Base-by-base conservation (phyloP, 2,329 filamentous ascomycete genomes). In the Dactylellina cionopaga region DNA sequence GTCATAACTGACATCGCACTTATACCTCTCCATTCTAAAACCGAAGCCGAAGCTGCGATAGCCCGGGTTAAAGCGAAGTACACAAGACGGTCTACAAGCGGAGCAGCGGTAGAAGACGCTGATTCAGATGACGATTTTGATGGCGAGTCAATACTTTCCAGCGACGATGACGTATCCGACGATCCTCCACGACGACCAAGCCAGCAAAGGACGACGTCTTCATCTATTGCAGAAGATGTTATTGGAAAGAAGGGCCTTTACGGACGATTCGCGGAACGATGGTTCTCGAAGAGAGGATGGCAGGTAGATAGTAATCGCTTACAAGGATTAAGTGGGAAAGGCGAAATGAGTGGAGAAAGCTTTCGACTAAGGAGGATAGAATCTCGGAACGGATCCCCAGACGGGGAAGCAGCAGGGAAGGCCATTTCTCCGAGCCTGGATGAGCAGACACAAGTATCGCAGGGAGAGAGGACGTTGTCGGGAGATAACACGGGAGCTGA, bases 271-370 rank as follows among this genome's bases (percentile, higher is more conserved):
- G 92, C 94, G 0, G 87, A 92, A 74, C 88, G 89, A 70, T 99
- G 95, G 95, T 95, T 98, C 79, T 95, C 92, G 43, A 88, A 87
- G 75, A 90, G 88, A 73, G 92, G 91, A 0, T 94, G 92, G 90
- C 89, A 88, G 56, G 83, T 88, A 71, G 89, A 91, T 71, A 88
- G 88, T 75, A 87, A 88, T 76, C 85, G 89, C 24, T 86, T 86
- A 51, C 85, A 92, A 77, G 91, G 90, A 3, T 82, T 93, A 79
- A 90, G 87, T 76, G 80, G 83, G 9, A 80, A 83, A 47, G 82
- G 85, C 41, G 79, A 85, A 17, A 78, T 81, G 3, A 41, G 69
- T 17, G 52, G 59, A 11, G 68, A 72, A 52, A 64, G 35, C n/a
- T 65, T 65, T 54, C 59, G 29, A 22, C 79, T 79, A 5, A 75